A percentile compares a stretch with the other conserved stretches of the same genome.
Conservation (phyloP, 2,329 filamentous ascomycete species). For the Pseudogymnoascus sp. region DNA sequence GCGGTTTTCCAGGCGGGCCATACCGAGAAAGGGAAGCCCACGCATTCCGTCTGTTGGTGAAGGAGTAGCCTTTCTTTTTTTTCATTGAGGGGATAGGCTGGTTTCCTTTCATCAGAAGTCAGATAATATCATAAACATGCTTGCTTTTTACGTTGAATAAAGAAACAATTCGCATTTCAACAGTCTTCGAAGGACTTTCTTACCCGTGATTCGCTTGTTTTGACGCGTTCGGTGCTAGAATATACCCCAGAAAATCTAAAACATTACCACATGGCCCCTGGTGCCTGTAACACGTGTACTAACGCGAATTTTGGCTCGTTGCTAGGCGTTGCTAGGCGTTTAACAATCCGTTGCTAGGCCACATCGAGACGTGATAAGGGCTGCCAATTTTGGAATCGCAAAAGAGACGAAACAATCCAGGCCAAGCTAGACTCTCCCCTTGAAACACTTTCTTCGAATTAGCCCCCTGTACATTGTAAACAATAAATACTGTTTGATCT, state of each 20-base stretch:
- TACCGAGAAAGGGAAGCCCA: not conserved
- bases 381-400: slow-evolving; percentile 5
- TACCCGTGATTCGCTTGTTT: not conserved
- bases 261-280: slow-evolving; percentile 1
- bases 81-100: not conserved
- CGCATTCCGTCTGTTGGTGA: not conserved
- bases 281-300: slow-evolving; percentile 8
- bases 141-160: not conserved
- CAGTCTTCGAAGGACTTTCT: not conserved
- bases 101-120: not conserved
- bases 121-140: not conserved
- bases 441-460: slow-evolving; percentile 7
- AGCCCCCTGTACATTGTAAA: not conserved
- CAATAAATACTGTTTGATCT: slow-evolving; percentile 7
- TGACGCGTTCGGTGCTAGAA: slow-evolving; percentile 1
- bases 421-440: slow-evolving; percentile 7
- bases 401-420: slow-evolving; percentile 6
- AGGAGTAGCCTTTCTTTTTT: not conserved
- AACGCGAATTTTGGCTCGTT: not conserved
- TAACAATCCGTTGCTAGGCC: not conserved
- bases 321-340: not conserved
- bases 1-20: not conserved
- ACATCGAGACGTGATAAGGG: slow-evolving; percentile 1
- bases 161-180: not conserved
- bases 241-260: slow-evolving; percentile 6